Evolutionary conservation across 2,329 filamentous ascomycete species (phyloP).

Genomic region (Fonsecaea nubica): DNA sequence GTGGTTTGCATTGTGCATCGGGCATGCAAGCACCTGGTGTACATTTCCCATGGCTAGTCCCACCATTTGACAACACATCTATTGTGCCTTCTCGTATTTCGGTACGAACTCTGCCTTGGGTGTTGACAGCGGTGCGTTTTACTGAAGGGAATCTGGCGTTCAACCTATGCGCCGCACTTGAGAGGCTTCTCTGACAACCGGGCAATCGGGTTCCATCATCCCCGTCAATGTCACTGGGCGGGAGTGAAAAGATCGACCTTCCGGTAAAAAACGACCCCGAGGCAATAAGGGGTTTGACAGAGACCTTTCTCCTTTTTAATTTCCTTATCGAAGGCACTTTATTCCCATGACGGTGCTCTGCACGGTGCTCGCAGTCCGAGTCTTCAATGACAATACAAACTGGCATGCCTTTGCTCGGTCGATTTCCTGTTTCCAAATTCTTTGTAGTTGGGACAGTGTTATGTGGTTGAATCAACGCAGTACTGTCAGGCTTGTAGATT

Average conservation of each 20-base stretch:
- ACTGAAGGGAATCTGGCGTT: background rate
- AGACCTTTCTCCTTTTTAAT: background rate
- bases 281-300: background rate
- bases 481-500: background rate
- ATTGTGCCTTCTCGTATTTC: background rate
- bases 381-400: background rate
- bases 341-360: background rate
- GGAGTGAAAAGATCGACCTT: background rate
- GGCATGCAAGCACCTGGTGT: background rate
- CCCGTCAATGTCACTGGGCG: background rate
- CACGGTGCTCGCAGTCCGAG: background rate
- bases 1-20: background rate
- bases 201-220: background rate
- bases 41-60: background rate
- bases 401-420: background rate
- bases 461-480: background rate
- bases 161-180: background rate
- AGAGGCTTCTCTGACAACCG: background rate
- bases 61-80: background rate
- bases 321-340: background rate
- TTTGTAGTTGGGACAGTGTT: background rate
- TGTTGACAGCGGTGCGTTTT: background rate
- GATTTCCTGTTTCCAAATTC: background rate
- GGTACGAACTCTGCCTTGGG: no score
- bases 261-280: no score